Conservation (phyloP, 768 basidiomycete species). For the Tricholoma matsutake region DNA sequence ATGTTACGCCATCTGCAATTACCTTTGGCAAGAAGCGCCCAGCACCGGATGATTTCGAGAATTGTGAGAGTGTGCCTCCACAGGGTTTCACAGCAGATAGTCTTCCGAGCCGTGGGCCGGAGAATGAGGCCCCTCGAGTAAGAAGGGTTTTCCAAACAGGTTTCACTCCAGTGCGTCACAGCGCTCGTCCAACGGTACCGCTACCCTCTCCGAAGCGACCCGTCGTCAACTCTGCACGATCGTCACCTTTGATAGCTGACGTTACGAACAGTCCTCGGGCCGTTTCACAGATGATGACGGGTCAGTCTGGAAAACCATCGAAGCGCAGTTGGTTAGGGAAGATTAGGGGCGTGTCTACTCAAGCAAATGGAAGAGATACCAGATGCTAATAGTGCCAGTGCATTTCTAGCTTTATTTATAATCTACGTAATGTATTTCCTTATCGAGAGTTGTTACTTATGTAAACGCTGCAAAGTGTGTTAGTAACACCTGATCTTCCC, state of each 20-base stretch:
- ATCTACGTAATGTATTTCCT: no score
- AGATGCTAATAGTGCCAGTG: slow-evolving; percentile 8
- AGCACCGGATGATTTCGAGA: slow-evolving; percentile 76
- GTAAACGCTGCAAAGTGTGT: no score
- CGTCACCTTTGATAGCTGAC: slow-evolving; percentile 46
- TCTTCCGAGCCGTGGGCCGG: slow-evolving; percentile 36
- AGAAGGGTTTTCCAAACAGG: slow-evolving; percentile 61
- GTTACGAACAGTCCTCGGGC: slow-evolving; percentile 65
- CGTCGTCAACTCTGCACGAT: slow-evolving; percentile 23
- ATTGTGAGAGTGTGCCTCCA: slow-evolving; percentile 49
- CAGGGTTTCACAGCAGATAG: slow-evolving; percentile 65
- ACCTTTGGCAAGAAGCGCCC: slow-evolving; percentile 68
- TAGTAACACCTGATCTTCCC: no score
- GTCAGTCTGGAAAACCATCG: slow-evolving; percentile 37
- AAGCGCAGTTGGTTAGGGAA: slow-evolving; percentile 74
- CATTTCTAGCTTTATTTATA: slow-evolving; percentile 26
- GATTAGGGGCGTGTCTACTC: slow-evolving; percentile 49
- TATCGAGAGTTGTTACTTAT: no score
- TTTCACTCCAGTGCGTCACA: slow-evolving; percentile 67
- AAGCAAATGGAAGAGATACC: slow-evolving; percentile 17
- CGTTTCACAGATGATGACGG: background rate
- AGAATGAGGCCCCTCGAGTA: slow-evolving; percentile 54
- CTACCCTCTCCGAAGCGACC: slow-evolving; percentile 51
- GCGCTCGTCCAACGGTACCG: slow-evolving; percentile 35
- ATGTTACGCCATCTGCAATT: slow-evolving; percentile 30